Percentiles rank a stretch among this genome's conserved stretches.
Conservation (phyloP, 2,329 filamentous ascomycete genomes). For the Penicillium rolfsii region DNA sequence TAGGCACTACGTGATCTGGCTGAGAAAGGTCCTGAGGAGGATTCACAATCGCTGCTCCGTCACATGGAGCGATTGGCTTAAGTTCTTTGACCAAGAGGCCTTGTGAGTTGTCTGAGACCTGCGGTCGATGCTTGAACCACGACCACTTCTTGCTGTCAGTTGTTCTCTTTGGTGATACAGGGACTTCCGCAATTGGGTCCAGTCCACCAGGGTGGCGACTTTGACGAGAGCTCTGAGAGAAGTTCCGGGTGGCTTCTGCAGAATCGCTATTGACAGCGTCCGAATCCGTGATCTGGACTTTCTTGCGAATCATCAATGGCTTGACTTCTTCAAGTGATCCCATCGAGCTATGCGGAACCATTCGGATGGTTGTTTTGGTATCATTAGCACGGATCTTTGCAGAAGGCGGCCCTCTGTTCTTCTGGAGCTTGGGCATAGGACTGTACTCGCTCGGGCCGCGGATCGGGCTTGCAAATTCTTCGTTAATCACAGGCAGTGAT, state of each 20-base stretch:
- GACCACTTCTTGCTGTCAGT: constrained; percentile 50
- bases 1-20: constrained; percentile 10
- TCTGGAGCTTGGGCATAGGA: constrained; percentile 14
- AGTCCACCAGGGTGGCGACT: constrained; percentile 38
- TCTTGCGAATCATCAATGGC: constrained; percentile 61
- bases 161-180: constrained; percentile 37
- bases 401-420: constrained; percentile 11
- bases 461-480: constrained; percentile 44
- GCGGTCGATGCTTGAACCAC: constrained; percentile 48
- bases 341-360: constrained; percentile 58
- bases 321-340: constrained; percentile 51
- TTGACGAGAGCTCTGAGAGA: constrained; percentile 32
- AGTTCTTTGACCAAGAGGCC: constrained; percentile 28
- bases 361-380: constrained; percentile 56
- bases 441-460: constrained; percentile 16
- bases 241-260: constrained; percentile 8
- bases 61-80: constrained; percentile 30
- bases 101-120: constrained; percentile 30
- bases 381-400: constrained; percentile 19
- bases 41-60: constrained; percentile 34
- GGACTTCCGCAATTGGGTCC: constrained; percentile 49
- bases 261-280: constrained; percentile 5
- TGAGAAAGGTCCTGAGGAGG: constrained; percentile 18
- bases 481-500: constrained; percentile 56
- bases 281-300: constrained; percentile 14